A percentile compares a stretch with the other conserved stretches of the same genome.
These are phyloP conservation scores for Umbilicaria muhlenbergii DNA, from an alignment of 495 filamentous ascomycete genomes.

Conservation along the genomic window DNA sequence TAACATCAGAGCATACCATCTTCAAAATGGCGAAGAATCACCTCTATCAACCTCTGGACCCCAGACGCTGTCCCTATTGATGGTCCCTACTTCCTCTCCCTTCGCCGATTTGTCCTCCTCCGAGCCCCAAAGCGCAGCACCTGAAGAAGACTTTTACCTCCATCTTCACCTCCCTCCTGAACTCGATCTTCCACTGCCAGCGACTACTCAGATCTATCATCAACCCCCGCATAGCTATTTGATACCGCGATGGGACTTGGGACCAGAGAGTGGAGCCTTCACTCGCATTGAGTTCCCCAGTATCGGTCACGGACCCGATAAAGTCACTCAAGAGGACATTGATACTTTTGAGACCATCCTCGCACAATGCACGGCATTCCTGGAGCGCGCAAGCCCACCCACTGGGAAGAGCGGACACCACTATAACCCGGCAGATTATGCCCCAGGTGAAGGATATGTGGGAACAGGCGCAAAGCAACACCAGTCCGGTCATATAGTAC, in stretches of 20 bases:
- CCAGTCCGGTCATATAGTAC: conserved; percentile 62
- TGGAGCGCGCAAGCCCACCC: conserved; percentile 56
- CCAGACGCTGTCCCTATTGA: conserved; percentile 78
- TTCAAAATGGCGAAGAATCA: conserved; percentile 74
- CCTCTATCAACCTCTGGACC: conserved; percentile 70
- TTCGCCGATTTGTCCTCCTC: conserved; percentile 45
- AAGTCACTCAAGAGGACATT: conserved; percentile 73
- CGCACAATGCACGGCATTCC: conserved; percentile 86
- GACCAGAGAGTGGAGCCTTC: conserved; percentile 73
- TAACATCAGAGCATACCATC: conserved; percentile 72
- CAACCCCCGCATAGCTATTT: conserved; percentile 79
- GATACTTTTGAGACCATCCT: conserved; percentile 96
- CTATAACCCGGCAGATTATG: conserved; percentile 72
- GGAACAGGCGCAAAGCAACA: conserved; percentile 30
- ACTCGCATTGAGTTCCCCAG: conserved; percentile 78
- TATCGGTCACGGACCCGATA: conserved; percentile 43
- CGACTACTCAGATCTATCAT: conserved; percentile 89
- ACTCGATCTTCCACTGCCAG: conserved; percentile 76
- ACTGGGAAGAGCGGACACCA: conserved; percentile 24
- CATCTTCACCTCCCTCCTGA: conserved; percentile 89
- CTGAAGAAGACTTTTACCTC: conserved; percentile 88
- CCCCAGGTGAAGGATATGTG: conserved; percentile 64
- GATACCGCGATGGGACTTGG: conserved; percentile 84
- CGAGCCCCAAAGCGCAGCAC: conserved; percentile 36
- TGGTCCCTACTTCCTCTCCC: conserved; percentile 75